These are phyloP conservation scores for Sporothrix globosa DNA, from an alignment of 2,329 filamentous ascomycete species.

Conservation along the genomic window DNA sequence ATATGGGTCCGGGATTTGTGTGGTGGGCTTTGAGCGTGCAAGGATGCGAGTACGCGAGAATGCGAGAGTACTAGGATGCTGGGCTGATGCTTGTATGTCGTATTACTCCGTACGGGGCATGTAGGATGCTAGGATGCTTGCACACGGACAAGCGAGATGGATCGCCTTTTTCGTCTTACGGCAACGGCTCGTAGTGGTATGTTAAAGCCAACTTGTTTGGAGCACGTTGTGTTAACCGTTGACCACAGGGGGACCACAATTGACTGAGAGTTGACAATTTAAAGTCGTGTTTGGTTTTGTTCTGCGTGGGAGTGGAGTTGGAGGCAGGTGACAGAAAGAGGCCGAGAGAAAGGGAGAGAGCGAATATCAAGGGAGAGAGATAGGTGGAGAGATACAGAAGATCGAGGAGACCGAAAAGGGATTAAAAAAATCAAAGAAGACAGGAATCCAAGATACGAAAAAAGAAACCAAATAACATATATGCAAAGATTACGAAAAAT, in stretches of 20 bases:
- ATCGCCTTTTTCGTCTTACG: constrained; percentile 19
- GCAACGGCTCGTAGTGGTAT: not conserved
- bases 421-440: not conserved
- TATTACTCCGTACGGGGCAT: too few species aligned
- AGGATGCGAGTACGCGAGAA: not conserved
- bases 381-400: not conserved
- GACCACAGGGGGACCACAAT: not conserved
- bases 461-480: not conserved
- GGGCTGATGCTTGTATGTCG: not conserved
- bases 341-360: constrained; percentile 2
- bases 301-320: constrained; percentile 22
- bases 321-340: not conserved
- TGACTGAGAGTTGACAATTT: not conserved
- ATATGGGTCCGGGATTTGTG: constrained; percentile 3
- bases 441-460: not conserved
- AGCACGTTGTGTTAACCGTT: not conserved
- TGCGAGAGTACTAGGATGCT: not conserved
- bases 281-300: not conserved
- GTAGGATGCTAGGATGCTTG: not conserved
- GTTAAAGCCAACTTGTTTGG: not conserved
- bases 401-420: not conserved
- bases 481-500: constrained; percentile 9
- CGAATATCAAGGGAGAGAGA: constrained; percentile 15
- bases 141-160: constrained; percentile 31
- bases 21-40: constrained; percentile 2